Percentiles rank a stretch among this genome's conserved stretches.
These are phyloP conservation scores for Zymoseptoria pseudotritici DNA, from an alignment of 2,329 filamentous ascomycete species.

Conservation along the genomic window DNA sequence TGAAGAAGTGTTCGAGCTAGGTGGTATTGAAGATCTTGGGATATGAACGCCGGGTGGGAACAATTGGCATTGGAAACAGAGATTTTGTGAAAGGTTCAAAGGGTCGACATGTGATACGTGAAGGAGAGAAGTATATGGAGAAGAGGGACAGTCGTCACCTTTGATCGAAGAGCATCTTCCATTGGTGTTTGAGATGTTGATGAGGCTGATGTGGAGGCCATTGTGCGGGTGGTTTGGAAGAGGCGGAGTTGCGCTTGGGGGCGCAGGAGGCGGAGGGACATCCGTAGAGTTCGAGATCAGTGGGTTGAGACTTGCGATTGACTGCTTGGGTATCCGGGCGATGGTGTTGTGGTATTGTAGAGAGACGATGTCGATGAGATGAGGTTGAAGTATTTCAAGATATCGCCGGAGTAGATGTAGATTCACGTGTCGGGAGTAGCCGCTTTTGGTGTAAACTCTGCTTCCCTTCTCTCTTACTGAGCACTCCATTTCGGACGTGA, in stretches of 20 bases:
- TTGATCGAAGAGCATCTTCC: conserved; percentile 74
- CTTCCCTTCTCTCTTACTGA: too few relatives aligned
- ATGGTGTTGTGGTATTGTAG: not conserved
- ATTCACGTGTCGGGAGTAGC: not conserved
- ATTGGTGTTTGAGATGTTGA: conserved; percentile 61
- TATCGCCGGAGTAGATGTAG: not conserved
- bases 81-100: too few relatives aligned
- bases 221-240: not conserved
- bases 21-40: too few relatives aligned
- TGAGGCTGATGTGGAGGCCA: not conserved
- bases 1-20: too few relatives aligned
- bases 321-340: not conserved
- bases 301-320: not conserved
- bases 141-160: too few relatives aligned
- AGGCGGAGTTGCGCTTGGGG: not conserved
- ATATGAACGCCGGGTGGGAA: too few relatives aligned
- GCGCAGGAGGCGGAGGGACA: not conserved
- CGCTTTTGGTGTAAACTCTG: not conserved
- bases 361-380: not conserved
- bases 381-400: not conserved
- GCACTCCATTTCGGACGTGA: too few relatives aligned
- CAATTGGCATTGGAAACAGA: too few relatives aligned
- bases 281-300: not conserved
- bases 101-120: too few relatives aligned
- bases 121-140: too few relatives aligned